Percentiles rank a stretch among this genome's conserved stretches.
phyloP scores from a whole-genome alignment of 768 basidiomycete species.

The Hortiboletus flavorubellus region DNA sequence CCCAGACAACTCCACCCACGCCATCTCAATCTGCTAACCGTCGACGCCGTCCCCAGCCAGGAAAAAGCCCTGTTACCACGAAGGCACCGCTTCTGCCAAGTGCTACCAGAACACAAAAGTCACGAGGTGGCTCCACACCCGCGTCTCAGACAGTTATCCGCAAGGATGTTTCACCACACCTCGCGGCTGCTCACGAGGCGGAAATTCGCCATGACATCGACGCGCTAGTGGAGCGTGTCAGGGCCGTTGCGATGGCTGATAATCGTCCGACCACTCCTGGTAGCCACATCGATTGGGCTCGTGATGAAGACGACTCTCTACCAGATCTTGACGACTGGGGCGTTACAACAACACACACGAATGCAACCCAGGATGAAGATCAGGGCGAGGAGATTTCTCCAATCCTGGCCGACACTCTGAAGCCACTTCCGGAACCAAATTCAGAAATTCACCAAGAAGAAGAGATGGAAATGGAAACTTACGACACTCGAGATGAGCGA shows the following conservation, averaged over 20 bases:
- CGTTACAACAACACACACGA: constrained; percentile 44
- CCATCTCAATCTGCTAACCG: constrained; percentile 45
- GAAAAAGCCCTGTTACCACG: constrained; percentile 21
- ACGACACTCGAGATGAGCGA: constrained; percentile 7
- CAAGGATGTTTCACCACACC: constrained; percentile 62
- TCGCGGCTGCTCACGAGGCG: constrained; percentile 34
- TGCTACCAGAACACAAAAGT: constrained; percentile 36
- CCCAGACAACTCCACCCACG: constrained; percentile 27
- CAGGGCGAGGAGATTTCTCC: constrained; percentile 55
- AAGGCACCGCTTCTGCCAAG: constrained; percentile 17
- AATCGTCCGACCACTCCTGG: constrained; percentile 67
- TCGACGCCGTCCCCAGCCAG: constrained; percentile 47
- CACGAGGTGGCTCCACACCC: constrained; percentile 20
- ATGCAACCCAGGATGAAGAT: constrained; percentile 25
- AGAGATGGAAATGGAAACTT: constrained; percentile 22
- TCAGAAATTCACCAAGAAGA: constrained; percentile 23
- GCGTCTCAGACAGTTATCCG: constrained; percentile 30
- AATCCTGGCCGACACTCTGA: constrained; percentile 61
- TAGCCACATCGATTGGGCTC: constrained; percentile 87
- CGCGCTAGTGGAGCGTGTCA: constrained; percentile 72
- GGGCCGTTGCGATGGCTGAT: constrained; percentile 69
- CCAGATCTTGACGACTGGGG: constrained; percentile 89
- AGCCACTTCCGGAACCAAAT: constrained; percentile 51
- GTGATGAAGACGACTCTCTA: constrained; percentile 75
- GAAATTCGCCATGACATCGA: constrained; percentile 66